Evolutionary conservation across 1,284 basidiomycete species (phyloP).

Genomic region (Marasmius tenuissimus): DNA sequence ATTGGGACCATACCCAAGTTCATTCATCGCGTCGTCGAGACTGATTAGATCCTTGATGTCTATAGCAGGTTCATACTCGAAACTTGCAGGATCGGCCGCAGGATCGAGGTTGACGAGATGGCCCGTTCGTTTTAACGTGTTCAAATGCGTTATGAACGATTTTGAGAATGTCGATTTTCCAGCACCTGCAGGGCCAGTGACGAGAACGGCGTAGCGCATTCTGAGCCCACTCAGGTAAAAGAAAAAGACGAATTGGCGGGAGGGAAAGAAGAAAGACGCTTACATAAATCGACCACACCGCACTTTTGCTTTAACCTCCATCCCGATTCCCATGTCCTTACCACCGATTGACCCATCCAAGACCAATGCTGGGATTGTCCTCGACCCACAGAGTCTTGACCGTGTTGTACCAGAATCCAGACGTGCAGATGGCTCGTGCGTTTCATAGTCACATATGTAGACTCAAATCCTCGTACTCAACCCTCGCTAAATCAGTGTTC

Average conservation of each 20-base stretch:
- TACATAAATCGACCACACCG: background rate
- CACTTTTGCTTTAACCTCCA: background rate
- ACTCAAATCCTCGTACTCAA: slow-evolving; percentile 13
- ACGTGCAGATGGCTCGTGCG: slow-evolving; percentile 88
- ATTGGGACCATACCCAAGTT: slow-evolving; percentile 95
- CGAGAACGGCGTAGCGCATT: slow-evolving; percentile 91
- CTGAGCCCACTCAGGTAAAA: background rate
- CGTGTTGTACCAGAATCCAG: slow-evolving; percentile 85
- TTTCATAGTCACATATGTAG: slow-evolving; percentile 20
- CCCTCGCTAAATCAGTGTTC: slow-evolving; percentile 54
- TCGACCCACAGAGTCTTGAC: slow-evolving; percentile 82
- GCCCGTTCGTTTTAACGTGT: slow-evolving; percentile 77
- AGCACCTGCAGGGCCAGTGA: slow-evolving; percentile 92
- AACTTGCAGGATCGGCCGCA: slow-evolving; percentile 83
- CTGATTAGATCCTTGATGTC: slow-evolving; percentile 95
- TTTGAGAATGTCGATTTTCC: slow-evolving; percentile 97
- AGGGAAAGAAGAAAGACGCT: slow-evolving; percentile 1
- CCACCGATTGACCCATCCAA: slow-evolving; percentile 74
- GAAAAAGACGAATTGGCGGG: background rate
- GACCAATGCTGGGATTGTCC: slow-evolving; percentile 76
- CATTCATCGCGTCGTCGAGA: slow-evolving; percentile 95
- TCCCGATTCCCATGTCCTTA: slow-evolving; percentile 57
- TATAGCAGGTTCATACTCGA: slow-evolving; percentile 91
- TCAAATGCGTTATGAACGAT: slow-evolving; percentile 89
- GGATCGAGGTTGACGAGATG: slow-evolving; percentile 99